These are phyloP conservation scores for Starmerella etchellsii DNA, from an alignment of 805 yeast genomes.

Conservation along the genomic window DNA sequence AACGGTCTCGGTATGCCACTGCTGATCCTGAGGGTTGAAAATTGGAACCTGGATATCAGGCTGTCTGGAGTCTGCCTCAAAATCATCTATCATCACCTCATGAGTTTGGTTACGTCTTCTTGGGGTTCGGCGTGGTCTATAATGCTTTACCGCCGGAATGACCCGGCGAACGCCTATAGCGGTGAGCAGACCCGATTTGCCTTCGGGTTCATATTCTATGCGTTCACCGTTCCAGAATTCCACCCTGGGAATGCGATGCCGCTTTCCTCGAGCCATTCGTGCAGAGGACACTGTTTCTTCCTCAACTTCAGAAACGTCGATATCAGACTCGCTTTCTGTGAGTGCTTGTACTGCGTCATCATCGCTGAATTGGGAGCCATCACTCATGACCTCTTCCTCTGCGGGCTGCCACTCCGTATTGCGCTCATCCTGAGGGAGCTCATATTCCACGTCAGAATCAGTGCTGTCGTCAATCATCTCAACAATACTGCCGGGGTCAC, in stretches of 20 bases:
- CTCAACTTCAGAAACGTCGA: slow-evolving; percentile 6
- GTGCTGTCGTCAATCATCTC: slow-evolving; percentile 14
- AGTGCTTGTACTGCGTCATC: slow-evolving; percentile 9
- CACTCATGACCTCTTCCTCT: background rate
- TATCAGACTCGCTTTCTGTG: slow-evolving; percentile 6
- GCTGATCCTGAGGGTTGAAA: slow-evolving; percentile 3
- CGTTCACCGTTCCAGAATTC: slow-evolving; percentile 18
- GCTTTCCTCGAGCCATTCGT: slow-evolving; percentile 8
- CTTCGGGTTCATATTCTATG: slow-evolving; percentile 13
- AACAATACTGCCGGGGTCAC: slow-evolving; percentile 15
- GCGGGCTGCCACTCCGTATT: slow-evolving; percentile 2
- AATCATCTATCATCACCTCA: background rate
- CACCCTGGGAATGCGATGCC: slow-evolving; percentile 18
- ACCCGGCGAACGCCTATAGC: slow-evolving; percentile 18
- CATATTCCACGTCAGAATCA: slow-evolving; percentile 1
- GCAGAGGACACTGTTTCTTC: slow-evolving; percentile 1
- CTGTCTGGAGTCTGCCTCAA: slow-evolving; percentile 4
- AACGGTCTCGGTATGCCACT: slow-evolving; percentile 14
- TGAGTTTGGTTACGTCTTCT: slow-evolving; percentile 7
- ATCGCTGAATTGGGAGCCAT: slow-evolving; percentile 5
- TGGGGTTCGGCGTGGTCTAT: slow-evolving; percentile 5
- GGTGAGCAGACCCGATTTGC: slow-evolving; percentile 9
- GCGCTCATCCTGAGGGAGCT: background rate
- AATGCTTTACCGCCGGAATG: slow-evolving; percentile 9
- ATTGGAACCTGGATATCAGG: slow-evolving; percentile 11